These are phyloP conservation scores for Colletotrichum viniferum DNA, from an alignment of 2,329 filamentous ascomycete species.

Conservation along the genomic window DNA sequence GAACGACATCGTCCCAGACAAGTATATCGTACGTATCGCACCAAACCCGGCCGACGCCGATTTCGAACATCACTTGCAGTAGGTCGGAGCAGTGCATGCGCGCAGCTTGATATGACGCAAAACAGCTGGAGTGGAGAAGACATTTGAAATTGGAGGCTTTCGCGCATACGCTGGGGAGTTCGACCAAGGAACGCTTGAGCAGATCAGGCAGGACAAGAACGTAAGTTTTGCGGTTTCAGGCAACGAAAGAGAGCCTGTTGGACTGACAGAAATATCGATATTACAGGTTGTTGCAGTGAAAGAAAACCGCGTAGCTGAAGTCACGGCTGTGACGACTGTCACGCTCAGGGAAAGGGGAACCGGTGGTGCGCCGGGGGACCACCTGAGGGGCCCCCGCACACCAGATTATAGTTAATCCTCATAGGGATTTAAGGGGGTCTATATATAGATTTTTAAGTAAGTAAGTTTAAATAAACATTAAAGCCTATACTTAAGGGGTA, in stretches of 20 bases:
- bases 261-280: not conserved
- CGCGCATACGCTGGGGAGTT: conserved; percentile 25
- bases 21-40: not conserved
- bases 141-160: not conserved
- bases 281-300: not conserved
- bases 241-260: not conserved
- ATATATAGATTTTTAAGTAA: too few species aligned
- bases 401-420: too few species aligned
- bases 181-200: not conserved
- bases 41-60: not conserved
- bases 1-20: not conserved
- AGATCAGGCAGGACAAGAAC: not conserved
- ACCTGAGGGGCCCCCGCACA: too few species aligned
- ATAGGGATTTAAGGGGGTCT: too few species aligned
- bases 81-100: not conserved
- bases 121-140: not conserved
- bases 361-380: too few species aligned
- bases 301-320: not conserved
- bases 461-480: too few species aligned
- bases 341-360: too few species aligned
- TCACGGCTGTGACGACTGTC: not conserved
- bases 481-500: too few species aligned
- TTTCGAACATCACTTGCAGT: not conserved
- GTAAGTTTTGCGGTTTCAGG: not conserved
- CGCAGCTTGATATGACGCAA: not conserved